Base-by-base conservation (phyloP, 2,329 filamentous ascomycete species). In the Neofusicoccum ribis region DNA sequence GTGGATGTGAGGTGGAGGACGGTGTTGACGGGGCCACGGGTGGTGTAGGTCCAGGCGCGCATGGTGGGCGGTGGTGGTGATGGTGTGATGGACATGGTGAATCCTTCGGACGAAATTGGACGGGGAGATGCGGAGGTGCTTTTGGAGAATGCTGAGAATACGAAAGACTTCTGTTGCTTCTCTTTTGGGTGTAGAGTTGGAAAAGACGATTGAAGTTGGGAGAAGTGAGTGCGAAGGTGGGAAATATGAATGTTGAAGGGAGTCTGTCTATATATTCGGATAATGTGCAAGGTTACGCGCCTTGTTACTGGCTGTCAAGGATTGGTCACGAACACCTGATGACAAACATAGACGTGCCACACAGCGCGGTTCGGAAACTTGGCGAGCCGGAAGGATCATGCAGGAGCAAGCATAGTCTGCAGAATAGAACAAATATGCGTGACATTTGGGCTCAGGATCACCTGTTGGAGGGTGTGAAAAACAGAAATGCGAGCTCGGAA, bases 21-120 rank as follows among this genome's bases (percentile, higher is more conserved):
- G 4, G 64, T n/a, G 3, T 23, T 3, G 44, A 43, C 27, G 17
- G 44, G 59, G 34, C 59, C 59, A 31, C 59, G 44, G 44, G 20
- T 20, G 12, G 63, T 67, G 62, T 70, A 70, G 9, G 49, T 68
- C 69, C 68, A 72, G 27, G 70, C 71, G 27, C 60, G 64, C 69
- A 70, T 72, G 17, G 65, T 67, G 6, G 44, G 12, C 43, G 14
- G 52, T 31, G 20, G 20, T 43, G 52, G 52, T 41, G 12, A 36
- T n/a, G 46, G 20, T 14, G 46, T 34, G 47, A 23, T 51, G 46
- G 47, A 11, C 20, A 23, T 34, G 12, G 47, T n/a, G 7, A 39
- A 59, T 59, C 7, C 3, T 59, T 36, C 11, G 31, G 15, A 31
- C 27, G 49, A 36, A 9, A 9, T 5, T 34, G 7, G 31, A 9